Evolutionary conservation across 2,329 filamentous ascomycete genomes (phyloP), one percentile per base, ranked within the genome.

Genomic region (Talaromyces sp.): DNA sequence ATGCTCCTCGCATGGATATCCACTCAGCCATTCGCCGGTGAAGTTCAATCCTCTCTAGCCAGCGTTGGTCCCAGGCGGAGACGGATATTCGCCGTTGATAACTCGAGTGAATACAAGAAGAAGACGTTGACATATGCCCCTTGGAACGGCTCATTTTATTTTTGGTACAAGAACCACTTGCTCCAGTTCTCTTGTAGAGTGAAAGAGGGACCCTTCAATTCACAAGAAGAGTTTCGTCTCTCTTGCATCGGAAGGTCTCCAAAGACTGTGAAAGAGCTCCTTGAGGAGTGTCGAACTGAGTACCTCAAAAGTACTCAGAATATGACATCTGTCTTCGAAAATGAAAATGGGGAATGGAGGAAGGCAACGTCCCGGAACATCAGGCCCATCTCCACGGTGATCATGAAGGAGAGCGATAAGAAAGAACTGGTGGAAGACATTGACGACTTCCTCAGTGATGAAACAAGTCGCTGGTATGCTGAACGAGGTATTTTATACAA

Each of bases 401-500:
- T 43, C 17, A 43, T 43, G 17, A 43, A 43, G 17, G 38, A 43
- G 38, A 17, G n/a, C 38, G 38, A 43, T 19, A 61, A 61, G 46
- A 41, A 61, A 26, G 56, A 41, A 21, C 52, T 61, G 19, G 52
- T 61, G 2, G 52, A 51, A n/a, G 60, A 61, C 9, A 61, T 61
- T 56, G 43, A 56, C 17, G 58, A 61, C 46, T 61, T 58, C 29
- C 43, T 61, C 9, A 43, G 58, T 24, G 56, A 56, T 7, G 32
- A 41, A 29, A 63, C 61, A 41, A 54, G 53, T 19, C 53, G 56
- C 19, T 68, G 64, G 62, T 70, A 70, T 56, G 54, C 56, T 29
- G 60, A 64, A 32, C 63, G 66, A 5, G 67, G 90, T 0, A 91
- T 93, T 27, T 90, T 89, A 0, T 86, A 92, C 54, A 82, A 90